These are phyloP conservation scores for Talaromyces sp. DNA, from an alignment of 2,329 filamentous ascomycete genomes.

Conservation along the genomic window DNA sequence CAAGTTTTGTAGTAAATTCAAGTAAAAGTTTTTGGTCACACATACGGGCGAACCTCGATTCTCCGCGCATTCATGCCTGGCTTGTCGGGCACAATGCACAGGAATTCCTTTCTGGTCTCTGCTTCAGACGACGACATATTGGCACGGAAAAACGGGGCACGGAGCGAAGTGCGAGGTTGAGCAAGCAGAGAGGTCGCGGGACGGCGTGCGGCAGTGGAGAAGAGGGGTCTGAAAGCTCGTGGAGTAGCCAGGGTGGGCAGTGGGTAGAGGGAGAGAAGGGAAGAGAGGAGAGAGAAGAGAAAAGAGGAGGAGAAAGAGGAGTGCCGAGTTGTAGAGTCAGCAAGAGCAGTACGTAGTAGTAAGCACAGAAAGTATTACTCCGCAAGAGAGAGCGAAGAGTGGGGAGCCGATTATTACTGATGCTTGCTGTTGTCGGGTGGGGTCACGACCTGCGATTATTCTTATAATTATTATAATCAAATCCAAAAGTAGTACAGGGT, in stretches of 20 bases:
- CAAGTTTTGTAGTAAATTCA: background rate
- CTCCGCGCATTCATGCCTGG: constrained; percentile 56
- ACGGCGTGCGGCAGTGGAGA: background rate
- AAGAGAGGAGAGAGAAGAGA: background rate
- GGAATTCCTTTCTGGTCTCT: constrained; percentile 53
- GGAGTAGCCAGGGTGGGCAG: constrained; percentile 4
- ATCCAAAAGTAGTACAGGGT: background rate
- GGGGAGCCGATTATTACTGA: too few relatives aligned
- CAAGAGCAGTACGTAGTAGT: background rate
- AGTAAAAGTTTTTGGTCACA: too few relatives aligned
- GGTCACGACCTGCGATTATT: background rate
- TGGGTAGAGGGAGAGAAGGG: background rate
- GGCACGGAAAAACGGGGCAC: background rate
- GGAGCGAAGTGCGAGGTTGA: background rate
- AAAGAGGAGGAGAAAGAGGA: background rate
- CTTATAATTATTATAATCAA: too few relatives aligned
- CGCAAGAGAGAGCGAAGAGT: too few relatives aligned
- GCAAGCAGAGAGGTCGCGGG: background rate
- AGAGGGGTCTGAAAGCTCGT: constrained; percentile 3
- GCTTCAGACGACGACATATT: constrained; percentile 5
- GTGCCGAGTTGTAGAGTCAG: background rate
- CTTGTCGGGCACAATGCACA: constrained; percentile 64
- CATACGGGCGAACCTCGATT: constrained; percentile 42
- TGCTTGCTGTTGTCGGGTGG: background rate
- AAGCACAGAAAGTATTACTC: background rate